phyloP scores from a whole-genome alignment of 179 eudicot genomes.

The Spergularia azorica region DNA sequence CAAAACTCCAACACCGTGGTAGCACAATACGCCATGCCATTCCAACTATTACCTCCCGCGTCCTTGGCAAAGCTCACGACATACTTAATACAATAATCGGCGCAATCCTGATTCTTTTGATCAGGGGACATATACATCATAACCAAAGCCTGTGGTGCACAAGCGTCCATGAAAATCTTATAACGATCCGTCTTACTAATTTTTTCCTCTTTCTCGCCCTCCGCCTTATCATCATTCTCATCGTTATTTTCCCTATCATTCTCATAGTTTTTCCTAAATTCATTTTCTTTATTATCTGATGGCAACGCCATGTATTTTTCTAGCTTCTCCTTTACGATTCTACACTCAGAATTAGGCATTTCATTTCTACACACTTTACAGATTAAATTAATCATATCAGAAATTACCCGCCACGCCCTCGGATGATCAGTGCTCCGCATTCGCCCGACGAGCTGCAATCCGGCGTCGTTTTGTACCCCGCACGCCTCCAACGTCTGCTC shows the following conservation, averaged over 20 bases:
- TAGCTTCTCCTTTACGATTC: slow-evolving; percentile 21
- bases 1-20: slow-evolving; percentile 69
- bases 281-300: background rate
- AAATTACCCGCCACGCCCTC: slow-evolving; percentile 53
- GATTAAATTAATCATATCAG: slow-evolving; percentile 42
- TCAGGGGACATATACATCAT: slow-evolving; percentile 63
- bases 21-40: slow-evolving; percentile 29
- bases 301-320: slow-evolving; percentile 24
- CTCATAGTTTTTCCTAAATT: background rate
- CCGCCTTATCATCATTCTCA: background rate
- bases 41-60: slow-evolving; percentile 5
- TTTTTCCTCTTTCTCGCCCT: background rate
- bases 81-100: slow-evolving; percentile 47
- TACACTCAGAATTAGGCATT: background rate
- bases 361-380: slow-evolving; percentile 42
- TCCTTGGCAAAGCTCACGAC: slow-evolving; percentile 37
- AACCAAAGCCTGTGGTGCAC: slow-evolving; percentile 58
- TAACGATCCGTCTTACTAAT: slow-evolving; percentile 34
- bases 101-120: slow-evolving; percentile 36
- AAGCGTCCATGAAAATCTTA: slow-evolving; percentile 51
- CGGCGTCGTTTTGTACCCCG: slow-evolving; percentile 52
- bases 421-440: slow-evolving; percentile 77
- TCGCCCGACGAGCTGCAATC: slow-evolving; percentile 63
- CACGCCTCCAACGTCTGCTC: slow-evolving; percentile 63
- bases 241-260: background rate